Evolutionary conservation across 2,329 filamentous ascomycete species (phyloP).

Genomic region (Dactylellina leptospora): DNA sequence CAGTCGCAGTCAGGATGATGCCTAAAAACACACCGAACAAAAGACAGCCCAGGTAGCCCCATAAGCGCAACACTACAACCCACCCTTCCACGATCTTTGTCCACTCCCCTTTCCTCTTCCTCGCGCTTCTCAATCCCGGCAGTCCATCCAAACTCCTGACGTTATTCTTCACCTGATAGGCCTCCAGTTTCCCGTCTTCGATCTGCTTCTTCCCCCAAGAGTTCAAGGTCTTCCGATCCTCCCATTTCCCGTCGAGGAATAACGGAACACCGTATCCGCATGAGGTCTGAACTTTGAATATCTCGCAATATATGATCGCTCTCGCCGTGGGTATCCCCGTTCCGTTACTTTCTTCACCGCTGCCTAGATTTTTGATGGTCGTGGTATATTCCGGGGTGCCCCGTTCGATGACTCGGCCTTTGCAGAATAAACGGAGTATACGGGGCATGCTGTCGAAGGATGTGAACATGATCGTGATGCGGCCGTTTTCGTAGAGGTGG

Average conservation of each 20-base stretch:
- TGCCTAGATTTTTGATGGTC: slow-evolving; percentile 63
- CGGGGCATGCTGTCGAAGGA: slow-evolving; percentile 69
- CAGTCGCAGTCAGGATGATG: slow-evolving; percentile 1
- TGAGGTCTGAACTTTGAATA: slow-evolving; percentile 73
- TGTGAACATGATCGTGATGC: slow-evolving; percentile 78
- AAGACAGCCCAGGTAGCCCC: slow-evolving; percentile 31
- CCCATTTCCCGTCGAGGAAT: slow-evolving; percentile 59
- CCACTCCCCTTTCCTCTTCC: slow-evolving; percentile 64
- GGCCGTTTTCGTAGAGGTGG: slow-evolving; percentile 79
- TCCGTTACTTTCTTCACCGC: slow-evolving; percentile 55
- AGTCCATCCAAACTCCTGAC: slow-evolving; percentile 68
- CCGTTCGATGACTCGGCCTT: slow-evolving; percentile 69
- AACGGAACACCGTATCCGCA: slow-evolving; percentile 72
- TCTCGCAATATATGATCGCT: slow-evolving; percentile 70
- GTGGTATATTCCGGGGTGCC: slow-evolving; percentile 65
- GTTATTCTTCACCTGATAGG: slow-evolving; percentile 70
- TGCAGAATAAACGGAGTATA: slow-evolving; percentile 73
- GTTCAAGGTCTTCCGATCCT: slow-evolving; percentile 68
- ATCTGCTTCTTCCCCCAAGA: slow-evolving; percentile 65
- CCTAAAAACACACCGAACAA: slow-evolving; percentile 36
- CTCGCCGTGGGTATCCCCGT: slow-evolving; percentile 64
- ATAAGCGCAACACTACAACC: slow-evolving; percentile 18
- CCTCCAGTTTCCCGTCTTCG: slow-evolving; percentile 64
- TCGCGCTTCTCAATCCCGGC: slow-evolving; percentile 67
- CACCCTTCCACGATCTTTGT: slow-evolving; percentile 56